Conservation (phyloP, 2,329 filamentous ascomycete species). For the Alternaria panax region DNA sequence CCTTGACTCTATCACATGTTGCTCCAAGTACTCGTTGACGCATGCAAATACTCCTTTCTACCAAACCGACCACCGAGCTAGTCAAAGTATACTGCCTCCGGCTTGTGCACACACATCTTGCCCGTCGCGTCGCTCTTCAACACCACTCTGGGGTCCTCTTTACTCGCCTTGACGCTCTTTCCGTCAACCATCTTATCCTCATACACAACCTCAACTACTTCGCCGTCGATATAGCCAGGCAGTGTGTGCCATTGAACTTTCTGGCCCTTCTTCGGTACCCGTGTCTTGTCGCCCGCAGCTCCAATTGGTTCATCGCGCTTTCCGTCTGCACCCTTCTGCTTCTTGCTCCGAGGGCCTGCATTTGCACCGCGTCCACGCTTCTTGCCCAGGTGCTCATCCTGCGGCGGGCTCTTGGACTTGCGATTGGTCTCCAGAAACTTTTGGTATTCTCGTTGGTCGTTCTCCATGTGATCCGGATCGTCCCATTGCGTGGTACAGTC, state of each 20-base stretch:
- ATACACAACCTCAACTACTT: constrained; percentile 53
- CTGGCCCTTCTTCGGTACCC: constrained; percentile 54
- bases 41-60: not conserved
- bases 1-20: constrained; percentile 1
- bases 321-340: constrained; percentile 40
- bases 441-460: constrained; percentile 36
- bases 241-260: constrained; percentile 53
- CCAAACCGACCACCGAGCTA: constrained; percentile 19
- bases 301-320: constrained; percentile 30
- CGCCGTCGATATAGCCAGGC: constrained; percentile 52
- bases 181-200: constrained; percentile 53
- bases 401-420: constrained; percentile 7
- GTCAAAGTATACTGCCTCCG: constrained; percentile 54
- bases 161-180: constrained; percentile 52
- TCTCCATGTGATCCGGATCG: constrained; percentile 34
- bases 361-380: constrained; percentile 42
- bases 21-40: not conserved
- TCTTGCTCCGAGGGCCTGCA: constrained; percentile 43
- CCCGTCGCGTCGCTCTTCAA: constrained; percentile 50
- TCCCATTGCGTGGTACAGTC: constrained; percentile 45
- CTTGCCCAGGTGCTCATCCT: constrained; percentile 17
- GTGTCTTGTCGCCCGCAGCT: constrained; percentile 42
- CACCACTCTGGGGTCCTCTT: constrained; percentile 54
- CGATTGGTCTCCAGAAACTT: constrained; percentile 37
- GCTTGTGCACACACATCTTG: constrained; percentile 55